Conservation (phyloP, 2,329 filamentous ascomycete species). For the Cladosporium sp. region DNA sequence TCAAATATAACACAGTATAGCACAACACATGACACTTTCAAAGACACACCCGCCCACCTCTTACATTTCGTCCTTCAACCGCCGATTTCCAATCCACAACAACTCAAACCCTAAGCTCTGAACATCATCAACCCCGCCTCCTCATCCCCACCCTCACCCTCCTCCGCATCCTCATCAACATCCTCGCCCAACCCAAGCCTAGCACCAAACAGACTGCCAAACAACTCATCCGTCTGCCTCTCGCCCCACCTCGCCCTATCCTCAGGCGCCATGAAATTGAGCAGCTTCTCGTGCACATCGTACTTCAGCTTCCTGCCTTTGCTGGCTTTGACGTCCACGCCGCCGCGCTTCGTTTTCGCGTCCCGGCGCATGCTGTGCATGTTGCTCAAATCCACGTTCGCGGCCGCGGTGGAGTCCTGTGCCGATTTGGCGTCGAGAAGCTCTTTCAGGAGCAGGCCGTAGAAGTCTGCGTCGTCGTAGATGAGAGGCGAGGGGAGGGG, state of each 20-base stretch:
- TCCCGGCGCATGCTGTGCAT: conserved; percentile 55
- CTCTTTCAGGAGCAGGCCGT: conserved; percentile 87
- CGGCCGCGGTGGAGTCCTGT: conserved; percentile 40
- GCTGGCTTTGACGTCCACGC: conserved; percentile 89
- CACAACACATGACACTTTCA: too few relatives aligned
- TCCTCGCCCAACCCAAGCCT: conserved; percentile 42
- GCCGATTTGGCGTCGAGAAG: conserved; percentile 80
- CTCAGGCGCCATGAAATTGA: conserved; percentile 96
- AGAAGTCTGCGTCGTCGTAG: conserved; percentile 94
- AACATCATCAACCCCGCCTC: conserved; percentile 33
- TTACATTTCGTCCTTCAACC: too few relatives aligned
- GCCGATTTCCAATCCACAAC: too few relatives aligned
- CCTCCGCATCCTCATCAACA: conserved; percentile 41
- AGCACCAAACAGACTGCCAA: conserved; percentile 48
- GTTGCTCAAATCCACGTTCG: conserved; percentile 35
- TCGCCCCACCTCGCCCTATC: conserved; percentile 77
- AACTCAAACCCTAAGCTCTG: conserved; percentile 20
- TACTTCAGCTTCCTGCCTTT: conserved; percentile 94
- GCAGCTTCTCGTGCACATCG: conserved; percentile 92
- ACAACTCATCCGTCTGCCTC: conserved; percentile 65
- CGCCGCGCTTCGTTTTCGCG: conserved; percentile 75
- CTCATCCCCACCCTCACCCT: conserved; percentile 43
- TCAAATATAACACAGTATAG: too few relatives aligned
- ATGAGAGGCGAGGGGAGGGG: too few relatives aligned
- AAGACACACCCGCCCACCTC: too few relatives aligned